Evolutionary conservation across 108 stramenopile species (phyloP).

Genomic region (Skeletonema tropicum): DNA sequence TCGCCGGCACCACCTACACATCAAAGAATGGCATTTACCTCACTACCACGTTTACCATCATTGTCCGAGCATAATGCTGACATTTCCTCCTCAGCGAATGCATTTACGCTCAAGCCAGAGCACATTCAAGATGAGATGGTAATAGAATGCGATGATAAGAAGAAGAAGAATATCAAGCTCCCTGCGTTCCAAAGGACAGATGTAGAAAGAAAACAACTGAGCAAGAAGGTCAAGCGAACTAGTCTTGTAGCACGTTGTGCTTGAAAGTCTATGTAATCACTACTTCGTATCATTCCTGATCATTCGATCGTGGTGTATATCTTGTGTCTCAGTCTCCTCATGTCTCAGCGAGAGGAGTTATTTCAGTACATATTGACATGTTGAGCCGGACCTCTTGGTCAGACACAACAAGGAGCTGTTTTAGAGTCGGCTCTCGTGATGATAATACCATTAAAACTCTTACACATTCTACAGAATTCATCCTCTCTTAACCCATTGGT

Average conservation of each 20-base stretch:
- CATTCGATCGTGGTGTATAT: too few relatives aligned
- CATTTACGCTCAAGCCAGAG: not conserved
- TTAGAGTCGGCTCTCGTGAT: too few relatives aligned
- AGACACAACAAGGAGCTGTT: too few relatives aligned
- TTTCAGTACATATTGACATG: too few relatives aligned
- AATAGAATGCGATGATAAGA: not conserved
- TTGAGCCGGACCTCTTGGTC: too few relatives aligned
- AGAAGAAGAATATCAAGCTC: not conserved
- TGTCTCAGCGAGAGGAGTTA: too few relatives aligned
- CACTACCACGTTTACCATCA: not conserved
- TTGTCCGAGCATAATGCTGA: not conserved
- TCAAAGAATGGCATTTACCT: not conserved
- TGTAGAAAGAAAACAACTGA: not conserved
- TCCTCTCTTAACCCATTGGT: conserved; percentile 14
- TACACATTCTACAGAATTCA: not conserved
- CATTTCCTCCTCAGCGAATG: not conserved
- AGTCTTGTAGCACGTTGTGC: conserved; percentile 2
- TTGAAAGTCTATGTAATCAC: not conserved
- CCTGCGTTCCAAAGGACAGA: not conserved
- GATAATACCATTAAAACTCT: too few relatives aligned
- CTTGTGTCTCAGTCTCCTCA: too few relatives aligned
- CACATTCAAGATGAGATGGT: not conserved
- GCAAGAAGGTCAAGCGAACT: not conserved
- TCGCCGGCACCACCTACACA: not conserved
- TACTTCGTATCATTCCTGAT: too few relatives aligned